These are phyloP conservation scores for Gilbertella persicaria DNA, from an alignment of 371 early-diverging fungal species.

Conservation along the genomic window DNA sequence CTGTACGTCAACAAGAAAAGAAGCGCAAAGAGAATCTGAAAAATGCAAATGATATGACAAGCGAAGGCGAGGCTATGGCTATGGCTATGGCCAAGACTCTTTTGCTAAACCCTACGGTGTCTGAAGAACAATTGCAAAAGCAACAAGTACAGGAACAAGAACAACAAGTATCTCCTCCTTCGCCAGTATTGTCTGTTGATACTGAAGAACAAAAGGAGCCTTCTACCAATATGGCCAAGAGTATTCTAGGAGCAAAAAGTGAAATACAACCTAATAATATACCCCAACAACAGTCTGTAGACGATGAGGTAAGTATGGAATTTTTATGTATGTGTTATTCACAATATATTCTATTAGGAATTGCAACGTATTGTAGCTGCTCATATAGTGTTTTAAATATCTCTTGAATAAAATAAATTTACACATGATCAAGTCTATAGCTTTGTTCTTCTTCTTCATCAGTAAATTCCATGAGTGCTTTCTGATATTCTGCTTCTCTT, in stretches of 20 bases:
- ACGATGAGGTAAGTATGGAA: slow-evolving; percentile 34
- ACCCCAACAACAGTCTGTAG: slow-evolving; percentile 26
- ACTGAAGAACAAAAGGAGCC: slow-evolving; percentile 8
- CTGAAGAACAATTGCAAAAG: slow-evolving; percentile 7
- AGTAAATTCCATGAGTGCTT: slow-evolving; percentile 42
- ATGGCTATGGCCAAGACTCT: slow-evolving; percentile 16
- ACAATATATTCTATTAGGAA: slow-evolving; percentile 22
- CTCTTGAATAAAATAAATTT: background rate
- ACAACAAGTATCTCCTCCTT: slow-evolving; percentile 24
- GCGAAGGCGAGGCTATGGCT: slow-evolving; percentile 3
- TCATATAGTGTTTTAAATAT: slow-evolving; percentile 48
- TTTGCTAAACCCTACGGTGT: slow-evolving; percentile 10
- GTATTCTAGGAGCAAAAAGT: slow-evolving; percentile 21
- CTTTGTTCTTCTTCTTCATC: slow-evolving; percentile 31
- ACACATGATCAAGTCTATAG: background rate
- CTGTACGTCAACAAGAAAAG: slow-evolving; percentile 23
- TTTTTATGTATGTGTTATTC: background rate
- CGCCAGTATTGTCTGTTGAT: slow-evolving; percentile 10
- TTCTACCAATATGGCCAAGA: slow-evolving; percentile 18
- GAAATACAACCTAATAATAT: slow-evolving; percentile 17
- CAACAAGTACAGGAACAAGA: slow-evolving; percentile 8
- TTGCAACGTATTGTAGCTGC: slow-evolving; percentile 49
- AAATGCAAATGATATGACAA: slow-evolving; percentile 1
- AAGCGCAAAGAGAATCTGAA: background rate
- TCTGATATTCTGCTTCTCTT: slow-evolving; percentile 44